phyloP scores from a whole-genome alignment of 257 asterid species.

The Solanum virginianum region DNA sequence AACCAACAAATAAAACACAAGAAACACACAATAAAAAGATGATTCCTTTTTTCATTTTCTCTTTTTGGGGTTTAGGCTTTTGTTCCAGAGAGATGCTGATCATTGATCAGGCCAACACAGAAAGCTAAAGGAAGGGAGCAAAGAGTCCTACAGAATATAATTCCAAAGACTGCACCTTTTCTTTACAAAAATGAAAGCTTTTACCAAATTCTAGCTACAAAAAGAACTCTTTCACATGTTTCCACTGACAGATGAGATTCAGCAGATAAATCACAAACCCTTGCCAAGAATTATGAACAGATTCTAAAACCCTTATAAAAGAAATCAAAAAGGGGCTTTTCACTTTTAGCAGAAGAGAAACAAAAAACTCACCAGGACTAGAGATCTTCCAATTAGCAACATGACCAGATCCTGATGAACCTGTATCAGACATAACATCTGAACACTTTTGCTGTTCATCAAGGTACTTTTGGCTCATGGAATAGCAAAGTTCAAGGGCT shows the following conservation, averaged over 20 bases:
- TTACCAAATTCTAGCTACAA: not conserved
- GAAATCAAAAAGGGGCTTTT: not conserved
- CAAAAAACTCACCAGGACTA: constrained; percentile 21
- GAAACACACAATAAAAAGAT: not conserved
- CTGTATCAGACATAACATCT: constrained; percentile 16
- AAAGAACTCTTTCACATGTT: not conserved
- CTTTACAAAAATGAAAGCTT: not conserved
- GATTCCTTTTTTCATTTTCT: not conserved
- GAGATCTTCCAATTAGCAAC: constrained; percentile 39
- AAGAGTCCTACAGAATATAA: not conserved
- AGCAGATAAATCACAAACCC: not conserved
- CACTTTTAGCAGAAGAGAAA: not conserved
- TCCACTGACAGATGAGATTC: not conserved
- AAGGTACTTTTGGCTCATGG: constrained; percentile 29
- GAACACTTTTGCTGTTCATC: constrained; percentile 24
- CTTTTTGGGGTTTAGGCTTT: not conserved
- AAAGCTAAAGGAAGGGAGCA: not conserved
- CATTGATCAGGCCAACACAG: not conserved
- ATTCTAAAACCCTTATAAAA: not conserved
- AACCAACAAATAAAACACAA: not conserved
- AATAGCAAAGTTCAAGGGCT: constrained; percentile 39
- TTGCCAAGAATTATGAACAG: not conserved
- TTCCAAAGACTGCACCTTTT: not conserved
- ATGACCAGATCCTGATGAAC: constrained; percentile 15
- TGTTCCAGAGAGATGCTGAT: not conserved